Evolutionary conservation across 345 rosid genomes (phyloP).

Genomic region (Brassica incana): DNA sequence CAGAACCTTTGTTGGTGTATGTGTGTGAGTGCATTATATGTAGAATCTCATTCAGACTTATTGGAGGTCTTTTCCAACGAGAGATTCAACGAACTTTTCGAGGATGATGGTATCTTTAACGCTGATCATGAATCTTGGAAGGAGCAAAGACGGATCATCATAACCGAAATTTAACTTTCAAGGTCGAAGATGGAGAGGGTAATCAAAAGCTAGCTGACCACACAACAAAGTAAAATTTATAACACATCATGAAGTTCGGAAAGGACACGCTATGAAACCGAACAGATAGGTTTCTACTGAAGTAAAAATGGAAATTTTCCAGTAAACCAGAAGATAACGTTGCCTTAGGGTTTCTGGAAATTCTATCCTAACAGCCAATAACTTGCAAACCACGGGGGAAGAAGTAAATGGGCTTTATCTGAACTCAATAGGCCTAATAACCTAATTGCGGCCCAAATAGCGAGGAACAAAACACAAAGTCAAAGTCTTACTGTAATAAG

Average conservation of each 20-base stretch:
- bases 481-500: neutral
- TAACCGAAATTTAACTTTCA: too few relatives aligned
- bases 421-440: neutral
- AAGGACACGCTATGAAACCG: neutral
- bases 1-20: conserved; percentile 34
- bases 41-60: conserved; percentile 16
- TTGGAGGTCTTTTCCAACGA: neutral
- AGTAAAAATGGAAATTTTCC: neutral
- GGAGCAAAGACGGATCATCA: too few relatives aligned
- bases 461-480: neutral
- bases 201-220: too few relatives aligned
- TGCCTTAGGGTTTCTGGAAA: too few relatives aligned
- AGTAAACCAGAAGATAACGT: neutral
- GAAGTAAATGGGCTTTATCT: too few relatives aligned
- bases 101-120: too few relatives aligned
- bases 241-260: neutral
- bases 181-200: too few relatives aligned
- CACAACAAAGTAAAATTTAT: neutral
- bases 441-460: neutral
- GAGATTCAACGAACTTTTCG: too few relatives aligned
- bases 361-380: too few relatives aligned
- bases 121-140: too few relatives aligned
- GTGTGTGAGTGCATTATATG: conserved; percentile 24
- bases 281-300: neutral
- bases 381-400: too few relatives aligned